phyloP scores from a whole-genome alignment of 768 basidiomycete species.

The Tulasnella sp. region DNA sequence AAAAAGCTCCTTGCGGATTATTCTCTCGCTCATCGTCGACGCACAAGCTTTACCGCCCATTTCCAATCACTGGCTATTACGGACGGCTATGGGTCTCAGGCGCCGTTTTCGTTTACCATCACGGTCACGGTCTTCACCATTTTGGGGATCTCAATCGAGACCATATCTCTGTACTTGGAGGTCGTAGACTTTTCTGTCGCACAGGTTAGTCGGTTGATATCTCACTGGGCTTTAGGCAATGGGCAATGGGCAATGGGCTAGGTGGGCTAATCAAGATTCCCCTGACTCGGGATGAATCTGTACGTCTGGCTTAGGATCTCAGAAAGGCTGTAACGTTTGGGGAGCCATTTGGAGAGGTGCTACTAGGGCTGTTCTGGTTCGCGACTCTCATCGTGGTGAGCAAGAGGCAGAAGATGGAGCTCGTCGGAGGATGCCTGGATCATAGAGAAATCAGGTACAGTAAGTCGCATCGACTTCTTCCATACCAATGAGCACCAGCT shows the following conservation, averaged over 20 bases:
- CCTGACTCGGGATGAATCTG: background rate
- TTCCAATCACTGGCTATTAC: background rate
- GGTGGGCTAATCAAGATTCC: too few relatives aligned
- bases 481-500: too few relatives aligned
- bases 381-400: background rate
- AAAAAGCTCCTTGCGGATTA: too few relatives aligned
- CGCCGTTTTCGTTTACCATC: background rate
- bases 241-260: too few relatives aligned
- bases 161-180: background rate
- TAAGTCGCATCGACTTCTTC: background rate
- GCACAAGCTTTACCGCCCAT: background rate
- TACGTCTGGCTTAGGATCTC: background rate
- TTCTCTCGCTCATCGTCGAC: background rate
- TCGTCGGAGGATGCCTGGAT: background rate
- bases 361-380: background rate
- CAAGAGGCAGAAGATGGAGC: background rate
- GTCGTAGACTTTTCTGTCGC: background rate
- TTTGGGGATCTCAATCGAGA: background rate
- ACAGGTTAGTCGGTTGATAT: background rate
- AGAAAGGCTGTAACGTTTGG: background rate
- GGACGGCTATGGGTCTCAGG: background rate
- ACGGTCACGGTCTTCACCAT: background rate
- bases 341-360: background rate
- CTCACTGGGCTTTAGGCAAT: background rate
- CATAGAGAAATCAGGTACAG: background rate